Evolutionary conservation across 176 grass and related monocot genomes (phyloP), one percentile per base, ranked within the genome.

Genomic region (Melocanna baccifera): DNA sequence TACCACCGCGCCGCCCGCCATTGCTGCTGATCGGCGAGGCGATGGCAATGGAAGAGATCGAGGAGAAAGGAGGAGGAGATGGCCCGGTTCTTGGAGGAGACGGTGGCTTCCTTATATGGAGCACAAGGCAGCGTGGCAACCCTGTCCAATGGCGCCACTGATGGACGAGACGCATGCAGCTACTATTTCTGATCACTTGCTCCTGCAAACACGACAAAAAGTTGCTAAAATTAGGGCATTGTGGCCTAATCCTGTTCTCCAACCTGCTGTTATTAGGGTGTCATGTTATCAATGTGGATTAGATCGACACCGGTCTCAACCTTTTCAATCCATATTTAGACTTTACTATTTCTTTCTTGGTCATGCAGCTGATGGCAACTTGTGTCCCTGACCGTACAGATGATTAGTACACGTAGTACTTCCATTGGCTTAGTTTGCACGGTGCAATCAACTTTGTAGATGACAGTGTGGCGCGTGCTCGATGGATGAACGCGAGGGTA

Each of bases 1-100:
- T 28, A 95, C 57, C 13, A 92, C 77, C 73, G 50, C 90, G 77
- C 93, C 93, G 70, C 93, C 93, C 2, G 93, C 93, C 93, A 95
- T 95, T 73, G 76, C 67, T 3, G 70, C 48, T 1, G 83, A 40
- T 23, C 36, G 10, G 74, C 29, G 7, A 73, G 62, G 19, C 80
- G 18, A 62, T 19, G n/a, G 67, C 67, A 23, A 59, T n/a, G 45
- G 28, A 28, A 12, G 29, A 14, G 40, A 0, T 16, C 9, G 32
- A 69, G 12, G 67, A 81, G 7, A 32, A 16, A 13, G 22, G 14
- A 20, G 29, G 12, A 22, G 48, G 4, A 19, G 41, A 26, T 4
- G 51, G 50, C 37, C 52, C 37, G n/a, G 26, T 37, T 50, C 48
- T 62, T 25, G 69, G 61, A 66, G 56, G 76, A 15, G 45, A 62